Percentiles rank a stretch among this genome's conserved stretches.
phyloP scores from a whole-genome alignment of 106 monocot species.

The Dendrobium catenatum region DNA sequence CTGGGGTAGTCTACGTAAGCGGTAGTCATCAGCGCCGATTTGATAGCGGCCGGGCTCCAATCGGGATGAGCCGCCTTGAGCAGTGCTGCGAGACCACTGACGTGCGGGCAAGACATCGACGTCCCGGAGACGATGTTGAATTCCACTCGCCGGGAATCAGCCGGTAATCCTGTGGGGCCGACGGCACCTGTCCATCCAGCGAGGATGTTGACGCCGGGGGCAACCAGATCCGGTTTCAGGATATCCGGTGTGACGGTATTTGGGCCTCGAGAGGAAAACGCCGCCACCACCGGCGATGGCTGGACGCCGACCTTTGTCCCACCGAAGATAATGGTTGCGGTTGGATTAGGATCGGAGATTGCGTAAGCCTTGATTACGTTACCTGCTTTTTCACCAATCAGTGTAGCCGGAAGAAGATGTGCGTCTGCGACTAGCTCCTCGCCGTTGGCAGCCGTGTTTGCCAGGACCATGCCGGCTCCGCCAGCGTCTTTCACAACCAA shows the following conservation, averaged over 20 bases:
- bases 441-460: slow-evolving; percentile 80
- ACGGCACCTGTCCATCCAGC: slow-evolving; percentile 77
- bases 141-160: slow-evolving; percentile 49
- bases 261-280: slow-evolving; percentile 97
- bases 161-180: slow-evolving; percentile 69
- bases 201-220: slow-evolving; percentile 93
- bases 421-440: slow-evolving; percentile 98
- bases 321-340: slow-evolving; percentile 50
- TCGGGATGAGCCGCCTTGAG: slow-evolving; percentile 65
- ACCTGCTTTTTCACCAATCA: slow-evolving; percentile 64
- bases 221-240: slow-evolving; percentile 90
- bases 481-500: slow-evolving; percentile 73
- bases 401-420: slow-evolving; percentile 74
- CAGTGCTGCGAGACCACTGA: slow-evolving; percentile 86
- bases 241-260: slow-evolving; percentile 70
- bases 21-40: slow-evolving; percentile 83
- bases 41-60: slow-evolving; percentile 76
- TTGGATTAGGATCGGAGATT: slow-evolving; percentile 43
- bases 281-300: slow-evolving; percentile 91
- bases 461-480: slow-evolving; percentile 77
- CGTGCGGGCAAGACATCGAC: slow-evolving; percentile 98
- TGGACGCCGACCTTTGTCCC: slow-evolving; percentile 69
- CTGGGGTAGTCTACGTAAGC: slow-evolving; percentile 50
- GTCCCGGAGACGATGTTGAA: slow-evolving; percentile 99
- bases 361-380: slow-evolving; percentile 50